Conservation (phyloP, 768 basidiomycete genomes). For the Mycena rosella region DNA sequence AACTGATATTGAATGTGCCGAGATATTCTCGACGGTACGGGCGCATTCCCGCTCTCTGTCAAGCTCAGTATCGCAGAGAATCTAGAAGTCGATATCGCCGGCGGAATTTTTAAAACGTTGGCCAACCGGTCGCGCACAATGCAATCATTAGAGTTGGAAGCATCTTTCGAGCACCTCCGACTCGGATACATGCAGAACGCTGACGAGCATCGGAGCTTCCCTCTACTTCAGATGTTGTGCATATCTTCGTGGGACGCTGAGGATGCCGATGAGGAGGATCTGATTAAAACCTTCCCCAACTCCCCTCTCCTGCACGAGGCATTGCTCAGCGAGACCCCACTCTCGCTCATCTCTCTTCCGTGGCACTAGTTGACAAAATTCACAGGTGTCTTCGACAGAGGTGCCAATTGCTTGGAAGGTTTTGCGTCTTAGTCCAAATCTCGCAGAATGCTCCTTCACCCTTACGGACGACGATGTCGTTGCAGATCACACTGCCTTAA, state of each 20-base stretch:
- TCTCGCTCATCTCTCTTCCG: neutral
- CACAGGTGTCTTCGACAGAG: neutral
- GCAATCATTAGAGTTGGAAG: neutral
- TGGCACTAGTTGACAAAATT: constrained; percentile 10
- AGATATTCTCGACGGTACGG: neutral
- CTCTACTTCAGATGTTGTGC: constrained; percentile 1
- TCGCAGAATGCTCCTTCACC: neutral
- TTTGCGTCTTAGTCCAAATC: neutral
- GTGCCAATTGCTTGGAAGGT: neutral
- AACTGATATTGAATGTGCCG: neutral
- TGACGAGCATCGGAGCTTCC: neutral
- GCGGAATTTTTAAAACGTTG: neutral
- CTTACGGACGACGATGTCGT: neutral
- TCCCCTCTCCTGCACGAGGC: constrained; percentile 2
- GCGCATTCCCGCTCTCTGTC: neutral
- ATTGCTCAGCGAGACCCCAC: neutral
- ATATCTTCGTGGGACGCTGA: neutral
- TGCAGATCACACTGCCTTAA: neutral
- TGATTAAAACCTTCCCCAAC: neutral
- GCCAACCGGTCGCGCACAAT: neutral
- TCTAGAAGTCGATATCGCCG: neutral
- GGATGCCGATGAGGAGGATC: neutral
- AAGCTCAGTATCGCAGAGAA: neutral
- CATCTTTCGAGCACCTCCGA: neutral
- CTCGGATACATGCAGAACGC: neutral